phyloP scores from a whole-genome alignment of 1,284 basidiomycete species.

The Cerrena zonata region DNA sequence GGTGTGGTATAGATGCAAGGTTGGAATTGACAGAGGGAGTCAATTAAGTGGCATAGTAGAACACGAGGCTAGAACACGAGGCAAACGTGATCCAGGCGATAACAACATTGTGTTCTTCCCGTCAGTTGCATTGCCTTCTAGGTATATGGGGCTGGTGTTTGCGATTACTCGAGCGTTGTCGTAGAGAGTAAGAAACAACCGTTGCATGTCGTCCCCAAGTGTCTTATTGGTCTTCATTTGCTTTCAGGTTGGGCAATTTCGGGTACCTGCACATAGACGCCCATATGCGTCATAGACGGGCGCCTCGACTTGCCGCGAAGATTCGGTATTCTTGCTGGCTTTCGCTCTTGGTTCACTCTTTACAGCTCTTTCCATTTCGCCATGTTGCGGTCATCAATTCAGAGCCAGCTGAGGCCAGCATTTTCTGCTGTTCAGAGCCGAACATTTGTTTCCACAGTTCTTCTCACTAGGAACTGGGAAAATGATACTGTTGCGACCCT shows the following conservation, averaged over 20 bases:
- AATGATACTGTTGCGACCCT: conserved; percentile 57
- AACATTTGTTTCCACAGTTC: conserved; percentile 59
- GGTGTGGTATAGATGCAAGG: conserved; percentile 10
- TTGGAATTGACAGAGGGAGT: conserved; percentile 8
- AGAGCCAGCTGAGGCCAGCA: conserved; percentile 18
- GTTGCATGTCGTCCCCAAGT: conserved; percentile 5
- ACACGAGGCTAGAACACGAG: conserved; percentile 20
- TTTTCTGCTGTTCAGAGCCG: conserved; percentile 18
- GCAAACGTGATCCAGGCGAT: conserved; percentile 14
- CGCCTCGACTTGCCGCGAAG: no score
- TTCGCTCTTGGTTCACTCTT: background rate
- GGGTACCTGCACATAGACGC: no score
- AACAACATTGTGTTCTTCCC: conserved; percentile 4
- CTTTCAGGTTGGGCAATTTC: no score
- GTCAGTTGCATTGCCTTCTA: no score
- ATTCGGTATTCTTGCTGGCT: background rate
- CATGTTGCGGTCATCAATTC: conserved; percentile 35
- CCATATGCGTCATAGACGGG: background rate
- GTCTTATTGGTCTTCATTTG: no score
- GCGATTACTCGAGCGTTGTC: conserved; percentile 7
- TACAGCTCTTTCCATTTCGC: conserved; percentile 1
- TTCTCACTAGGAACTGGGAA: conserved; percentile 61
- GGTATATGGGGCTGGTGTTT: no score
- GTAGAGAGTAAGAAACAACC: conserved; percentile 2
- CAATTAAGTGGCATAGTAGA: background rate